Conservation (phyloP, 106 monocot species). For the Acanthochlamys bracteata region DNA sequence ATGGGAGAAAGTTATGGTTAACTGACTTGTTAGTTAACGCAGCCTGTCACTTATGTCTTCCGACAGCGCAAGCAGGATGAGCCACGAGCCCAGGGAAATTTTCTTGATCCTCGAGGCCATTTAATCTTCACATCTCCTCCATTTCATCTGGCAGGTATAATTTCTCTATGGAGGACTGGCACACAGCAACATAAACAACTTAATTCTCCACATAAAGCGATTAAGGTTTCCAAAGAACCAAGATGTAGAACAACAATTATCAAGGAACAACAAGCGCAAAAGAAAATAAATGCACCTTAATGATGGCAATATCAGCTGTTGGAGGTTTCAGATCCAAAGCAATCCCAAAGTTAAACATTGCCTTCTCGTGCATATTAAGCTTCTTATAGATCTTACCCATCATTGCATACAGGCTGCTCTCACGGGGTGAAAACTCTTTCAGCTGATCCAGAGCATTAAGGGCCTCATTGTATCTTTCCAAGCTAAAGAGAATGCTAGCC, state of each 20-base stretch:
- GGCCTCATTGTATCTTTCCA: conserved; percentile 79
- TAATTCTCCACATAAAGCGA: background rate
- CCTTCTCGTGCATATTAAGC: conserved; percentile 68
- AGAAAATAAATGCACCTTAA: conserved; percentile 44
- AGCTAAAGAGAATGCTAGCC: conserved; percentile 58
- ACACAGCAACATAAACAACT: background rate
- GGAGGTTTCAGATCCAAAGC: conserved; percentile 92
- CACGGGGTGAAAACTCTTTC: conserved; percentile 56
- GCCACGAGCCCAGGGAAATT: conserved; percentile 4
- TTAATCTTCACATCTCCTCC: conserved; percentile 43
- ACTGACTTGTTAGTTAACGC: no score
- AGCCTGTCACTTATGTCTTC: no score
- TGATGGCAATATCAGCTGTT: conserved; percentile 65
- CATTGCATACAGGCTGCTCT: conserved; percentile 81
- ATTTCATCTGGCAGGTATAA: conserved; percentile 84
- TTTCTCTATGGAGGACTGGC: conserved; percentile 88
- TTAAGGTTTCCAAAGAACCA: background rate
- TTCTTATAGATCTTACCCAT: conserved; percentile 92
- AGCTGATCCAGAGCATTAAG: conserved; percentile 66
- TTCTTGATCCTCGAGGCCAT: background rate
- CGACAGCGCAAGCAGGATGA: conserved; percentile 29
- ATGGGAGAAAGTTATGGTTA: no score
- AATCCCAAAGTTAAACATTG: conserved; percentile 89
- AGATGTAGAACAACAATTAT: background rate
- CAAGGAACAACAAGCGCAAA: background rate